phyloP scores from a whole-genome alignment of 805 yeast genomes.

The Suhomyces tanzawaensis region DNA sequence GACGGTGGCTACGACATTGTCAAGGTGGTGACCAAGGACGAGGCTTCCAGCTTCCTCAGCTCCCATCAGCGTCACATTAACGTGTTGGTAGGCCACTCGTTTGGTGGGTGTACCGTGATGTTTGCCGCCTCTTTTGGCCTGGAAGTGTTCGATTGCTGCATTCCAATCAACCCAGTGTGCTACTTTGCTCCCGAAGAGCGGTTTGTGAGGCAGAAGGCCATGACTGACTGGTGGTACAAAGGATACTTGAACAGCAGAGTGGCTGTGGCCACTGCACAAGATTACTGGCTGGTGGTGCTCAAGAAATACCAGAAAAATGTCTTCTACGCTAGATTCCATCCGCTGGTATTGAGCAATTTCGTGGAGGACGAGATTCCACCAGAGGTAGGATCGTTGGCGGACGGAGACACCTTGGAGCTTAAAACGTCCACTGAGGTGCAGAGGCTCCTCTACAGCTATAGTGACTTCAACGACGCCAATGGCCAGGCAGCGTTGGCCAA shows the following conservation, averaged over 20 bases:
- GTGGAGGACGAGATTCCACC: slow-evolving; percentile 3
- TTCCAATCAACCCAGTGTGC: slow-evolving; percentile 62
- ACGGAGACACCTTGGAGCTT: background rate
- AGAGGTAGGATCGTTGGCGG: background rate
- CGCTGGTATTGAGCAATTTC: background rate
- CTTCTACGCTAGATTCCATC: background rate
- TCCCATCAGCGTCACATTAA: slow-evolving; percentile 12
- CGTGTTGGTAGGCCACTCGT: slow-evolving; percentile 67
- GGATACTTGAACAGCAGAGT: slow-evolving; percentile 3
- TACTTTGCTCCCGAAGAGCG: slow-evolving; percentile 12
- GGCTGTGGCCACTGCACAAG: background rate
- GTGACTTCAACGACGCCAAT: background rate
- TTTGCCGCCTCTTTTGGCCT: slow-evolving; percentile 53
- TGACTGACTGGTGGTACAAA: background rate
- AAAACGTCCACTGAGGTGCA: background rate
- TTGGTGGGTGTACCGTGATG: slow-evolving; percentile 63
- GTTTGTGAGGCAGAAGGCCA: background rate
- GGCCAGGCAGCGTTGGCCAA: background rate
- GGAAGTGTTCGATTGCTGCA: slow-evolving; percentile 47
- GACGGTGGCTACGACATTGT: slow-evolving; percentile 62
- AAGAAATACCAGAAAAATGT: background rate
- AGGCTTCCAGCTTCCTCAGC: background rate
- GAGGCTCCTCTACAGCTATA: background rate
- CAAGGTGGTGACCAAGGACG: background rate
- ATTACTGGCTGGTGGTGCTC: background rate